These are phyloP conservation scores for Neurospora sp. DNA, from an alignment of 495 filamentous ascomycete genomes.

Conservation along the genomic window DNA sequence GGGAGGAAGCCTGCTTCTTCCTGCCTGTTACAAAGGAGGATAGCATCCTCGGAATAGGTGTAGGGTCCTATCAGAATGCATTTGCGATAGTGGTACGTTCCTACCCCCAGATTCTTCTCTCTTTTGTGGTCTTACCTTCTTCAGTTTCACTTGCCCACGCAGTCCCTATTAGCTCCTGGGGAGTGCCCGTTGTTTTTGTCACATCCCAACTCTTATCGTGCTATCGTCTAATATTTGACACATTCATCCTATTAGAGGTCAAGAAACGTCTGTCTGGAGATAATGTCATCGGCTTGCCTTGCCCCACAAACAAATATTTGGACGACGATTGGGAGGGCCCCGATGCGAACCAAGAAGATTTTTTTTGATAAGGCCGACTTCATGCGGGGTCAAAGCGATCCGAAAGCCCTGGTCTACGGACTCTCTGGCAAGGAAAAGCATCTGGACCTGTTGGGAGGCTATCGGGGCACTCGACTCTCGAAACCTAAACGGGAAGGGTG, in stretches of 20 bases:
- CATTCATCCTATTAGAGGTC: not conserved
- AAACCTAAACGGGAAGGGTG: not conserved
- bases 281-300: not conserved
- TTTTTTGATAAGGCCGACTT: not conserved
- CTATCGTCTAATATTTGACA: not conserved
- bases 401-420: not conserved
- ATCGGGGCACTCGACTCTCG: not conserved
- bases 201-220: not conserved
- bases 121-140: not conserved
- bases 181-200: not conserved
- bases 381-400: not conserved
- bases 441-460: not conserved
- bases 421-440: not conserved
- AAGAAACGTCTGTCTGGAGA: not conserved
- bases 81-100: not conserved
- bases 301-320: not conserved
- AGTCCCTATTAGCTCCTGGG: not conserved
- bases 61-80: not conserved
- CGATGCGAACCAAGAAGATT: not conserved
- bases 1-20: not conserved
- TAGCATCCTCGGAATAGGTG: not conserved
- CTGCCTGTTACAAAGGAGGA: not conserved
- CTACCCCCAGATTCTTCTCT: not conserved
- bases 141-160: not conserved
- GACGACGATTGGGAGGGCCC: not conserved